These are phyloP conservation scores for Scleromitrula shiraiana DNA, from an alignment of 2,329 filamentous ascomycete species.

Conservation along the genomic window DNA sequence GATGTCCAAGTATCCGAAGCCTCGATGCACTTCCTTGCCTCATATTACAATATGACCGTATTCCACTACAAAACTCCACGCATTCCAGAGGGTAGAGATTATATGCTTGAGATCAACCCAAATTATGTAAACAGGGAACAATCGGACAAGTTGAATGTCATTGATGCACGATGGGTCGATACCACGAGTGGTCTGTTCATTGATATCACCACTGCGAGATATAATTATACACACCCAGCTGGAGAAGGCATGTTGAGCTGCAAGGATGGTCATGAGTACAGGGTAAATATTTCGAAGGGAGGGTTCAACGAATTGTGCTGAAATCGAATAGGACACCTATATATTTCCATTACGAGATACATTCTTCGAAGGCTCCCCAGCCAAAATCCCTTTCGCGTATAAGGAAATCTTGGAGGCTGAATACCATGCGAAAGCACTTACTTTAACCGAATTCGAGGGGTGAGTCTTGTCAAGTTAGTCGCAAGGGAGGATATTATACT, in stretches of 20 bases:
- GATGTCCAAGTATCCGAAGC: constrained; percentile 48
- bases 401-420: constrained; percentile 50
- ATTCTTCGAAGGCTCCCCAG: constrained; percentile 57
- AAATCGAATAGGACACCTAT: constrained; percentile 40
- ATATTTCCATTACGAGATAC: constrained; percentile 64
- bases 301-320: background rate
- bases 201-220: constrained; percentile 69
- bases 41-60: constrained; percentile 38
- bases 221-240: constrained; percentile 32
- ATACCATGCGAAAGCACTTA: constrained; percentile 46
- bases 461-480: constrained; percentile 26
- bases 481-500: background rate
- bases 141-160: constrained; percentile 65
- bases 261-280: constrained; percentile 44
- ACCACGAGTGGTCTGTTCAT: constrained; percentile 68
- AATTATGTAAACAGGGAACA: constrained; percentile 54
- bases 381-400: constrained; percentile 58
- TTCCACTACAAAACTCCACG: constrained; percentile 29
- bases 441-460: constrained; percentile 43
- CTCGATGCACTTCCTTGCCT: constrained; percentile 45
- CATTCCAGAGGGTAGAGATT: constrained; percentile 39
- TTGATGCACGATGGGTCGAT: constrained; percentile 81
- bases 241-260: constrained; percentile 40
- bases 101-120: constrained; percentile 72
- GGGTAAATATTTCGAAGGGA: constrained; percentile 28